Conservation (phyloP, 1,139 yeast species). For the Zygoascus sp. region DNA sequence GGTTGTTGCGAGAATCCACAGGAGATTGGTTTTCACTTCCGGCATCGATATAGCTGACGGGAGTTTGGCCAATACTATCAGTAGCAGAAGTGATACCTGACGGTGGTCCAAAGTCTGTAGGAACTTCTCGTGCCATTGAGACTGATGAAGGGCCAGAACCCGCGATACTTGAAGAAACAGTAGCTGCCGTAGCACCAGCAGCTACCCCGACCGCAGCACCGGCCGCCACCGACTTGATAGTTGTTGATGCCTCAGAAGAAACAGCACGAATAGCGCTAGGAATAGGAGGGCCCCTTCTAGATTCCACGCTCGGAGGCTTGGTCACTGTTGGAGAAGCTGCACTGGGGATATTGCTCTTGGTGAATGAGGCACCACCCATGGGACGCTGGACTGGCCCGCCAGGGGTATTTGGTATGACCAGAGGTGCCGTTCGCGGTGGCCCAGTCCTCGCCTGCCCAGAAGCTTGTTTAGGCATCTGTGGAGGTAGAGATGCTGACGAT, state of each 20-base stretch:
- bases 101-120: neutral
- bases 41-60: constrained; percentile 5
- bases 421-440: neutral
- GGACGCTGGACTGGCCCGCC: neutral
- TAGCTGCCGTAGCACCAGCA: constrained; percentile 12
- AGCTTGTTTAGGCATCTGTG: neutral
- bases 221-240: neutral
- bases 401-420: neutral
- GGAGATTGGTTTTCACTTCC: neutral
- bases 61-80: constrained; percentile 9
- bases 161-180: neutral
- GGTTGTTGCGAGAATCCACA: neutral
- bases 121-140: neutral
- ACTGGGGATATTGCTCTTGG: neutral
- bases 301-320: neutral
- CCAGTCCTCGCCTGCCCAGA: neutral
- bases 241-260: neutral
- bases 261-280: neutral
- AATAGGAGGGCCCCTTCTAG: neutral
- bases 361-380: neutral
- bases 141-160: neutral
- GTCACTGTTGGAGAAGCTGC: neutral
- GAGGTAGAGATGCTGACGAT: neutral
- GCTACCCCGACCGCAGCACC: constrained; percentile 10
- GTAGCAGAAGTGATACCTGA: neutral